Percentiles rank a stretch among this genome's conserved stretches.
phyloP scores from a whole-genome alignment of 1,284 basidiomycete genomes.

The Heterobasidion occidentale region DNA sequence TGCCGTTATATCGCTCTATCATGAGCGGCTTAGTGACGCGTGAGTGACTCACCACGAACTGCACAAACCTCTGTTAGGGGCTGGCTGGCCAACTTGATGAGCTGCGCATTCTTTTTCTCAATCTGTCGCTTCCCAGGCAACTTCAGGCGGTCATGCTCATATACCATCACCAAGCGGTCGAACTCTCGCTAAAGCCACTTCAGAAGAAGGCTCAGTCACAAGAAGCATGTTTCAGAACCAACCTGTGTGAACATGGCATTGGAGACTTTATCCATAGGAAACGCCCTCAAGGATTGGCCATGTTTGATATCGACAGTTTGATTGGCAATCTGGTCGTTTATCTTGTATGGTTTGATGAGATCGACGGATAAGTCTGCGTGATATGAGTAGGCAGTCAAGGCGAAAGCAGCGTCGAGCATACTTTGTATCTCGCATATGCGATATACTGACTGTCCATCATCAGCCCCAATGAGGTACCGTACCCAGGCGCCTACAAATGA shows the following conservation, averaged over 20 bases:
- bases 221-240: constrained; percentile 15
- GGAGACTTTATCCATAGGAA: constrained; percentile 77
- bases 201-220: not conserved
- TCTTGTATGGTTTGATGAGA: constrained; percentile 60
- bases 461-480: constrained; percentile 61
- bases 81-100: constrained; percentile 49
- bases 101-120: constrained; percentile 56
- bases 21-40: not conserved
- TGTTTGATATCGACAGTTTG: constrained; percentile 64
- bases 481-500: constrained; percentile 66
- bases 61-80: constrained; percentile 69
- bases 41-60: not conserved
- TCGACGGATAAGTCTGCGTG: constrained; percentile 41
- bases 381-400: not conserved
- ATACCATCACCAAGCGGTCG: constrained; percentile 45
- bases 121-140: constrained; percentile 60
- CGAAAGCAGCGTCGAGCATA: constrained; percentile 28
- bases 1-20: constrained; percentile 56
- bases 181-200: constrained; percentile 58
- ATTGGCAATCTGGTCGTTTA: constrained; percentile 60
- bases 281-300: constrained; percentile 51
- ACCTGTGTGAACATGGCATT: constrained; percentile 59
- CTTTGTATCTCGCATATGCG: constrained; percentile 74
- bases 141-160: constrained; percentile 48
- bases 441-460: constrained; percentile 59